A percentile compares a stretch with the other conserved stretches of the same genome.
Evolutionary conservation across 192 early-diverging fungal species (phyloP).

Genomic region (Backusella tarrabulga): DNA sequence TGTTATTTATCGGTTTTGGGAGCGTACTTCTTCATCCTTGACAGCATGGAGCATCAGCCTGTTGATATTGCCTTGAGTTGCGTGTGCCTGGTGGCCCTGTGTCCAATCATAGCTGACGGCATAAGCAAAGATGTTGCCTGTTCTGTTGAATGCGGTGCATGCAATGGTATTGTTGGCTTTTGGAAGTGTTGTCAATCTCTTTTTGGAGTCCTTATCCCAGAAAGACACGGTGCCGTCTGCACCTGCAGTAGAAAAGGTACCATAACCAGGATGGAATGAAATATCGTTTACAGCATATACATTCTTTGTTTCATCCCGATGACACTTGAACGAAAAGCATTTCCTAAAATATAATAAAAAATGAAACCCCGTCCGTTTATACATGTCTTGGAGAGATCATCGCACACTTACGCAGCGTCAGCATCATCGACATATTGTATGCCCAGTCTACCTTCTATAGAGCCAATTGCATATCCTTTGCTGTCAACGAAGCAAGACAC

Average conservation of each 20-base stretch:
- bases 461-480: conserved; percentile 85
- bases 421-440: conserved; percentile 92
- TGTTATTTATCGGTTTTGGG: background rate
- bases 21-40: conserved; percentile 66
- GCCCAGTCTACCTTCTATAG: conserved; percentile 93
- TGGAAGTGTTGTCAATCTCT: conserved; percentile 72
- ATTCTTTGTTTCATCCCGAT: conserved; percentile 67
- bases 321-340: conserved; percentile 94
- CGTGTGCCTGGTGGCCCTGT: conserved; percentile 29
- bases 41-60: conserved; percentile 64
- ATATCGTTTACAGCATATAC: conserved; percentile 69
- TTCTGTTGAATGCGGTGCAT: conserved; percentile 69
- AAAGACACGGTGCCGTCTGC: conserved; percentile 82
- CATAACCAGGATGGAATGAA: conserved; percentile 80
- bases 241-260: conserved; percentile 87
- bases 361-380: background rate
- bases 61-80: conserved; percentile 61
- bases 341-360: conserved; percentile 28
- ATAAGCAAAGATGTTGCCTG: conserved; percentile 91
- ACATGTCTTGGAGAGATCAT: background rate
- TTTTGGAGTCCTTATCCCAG: conserved; percentile 94
- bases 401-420: conserved; percentile 36
- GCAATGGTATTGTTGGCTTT: conserved; percentile 70
- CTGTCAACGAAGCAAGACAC: conserved; percentile 79
- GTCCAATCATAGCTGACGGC: conserved; percentile 88